phyloP scores from a whole-genome alignment of 768 basidiomycete genomes.

The Lactarius vividus region DNA sequence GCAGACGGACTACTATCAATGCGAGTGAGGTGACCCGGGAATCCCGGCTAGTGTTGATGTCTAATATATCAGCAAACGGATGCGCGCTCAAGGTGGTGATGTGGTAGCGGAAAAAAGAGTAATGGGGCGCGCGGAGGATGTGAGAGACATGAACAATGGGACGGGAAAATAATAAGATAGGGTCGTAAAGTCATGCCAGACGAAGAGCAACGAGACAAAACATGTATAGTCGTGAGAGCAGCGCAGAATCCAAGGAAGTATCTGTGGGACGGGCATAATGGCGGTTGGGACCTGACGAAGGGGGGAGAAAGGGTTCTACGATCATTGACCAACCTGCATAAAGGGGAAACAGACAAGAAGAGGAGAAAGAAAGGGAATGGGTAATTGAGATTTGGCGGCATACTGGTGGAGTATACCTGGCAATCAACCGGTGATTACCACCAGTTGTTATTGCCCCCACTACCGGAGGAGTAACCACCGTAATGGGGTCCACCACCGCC shows the following conservation, averaged over 20 bases:
- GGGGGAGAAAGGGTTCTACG: conserved; percentile 3
- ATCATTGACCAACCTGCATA: conserved; percentile 4
- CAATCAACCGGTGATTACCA: conserved; percentile 42
- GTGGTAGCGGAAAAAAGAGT: conserved; percentile 27
- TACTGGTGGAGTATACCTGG: not conserved
- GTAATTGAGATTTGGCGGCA: conserved; percentile 1
- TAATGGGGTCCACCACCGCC: conserved; percentile 31
- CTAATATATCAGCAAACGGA: conserved; percentile 29
- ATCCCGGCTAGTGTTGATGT: conserved; percentile 31
- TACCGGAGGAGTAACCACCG: conserved; percentile 31
- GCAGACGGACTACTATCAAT: conserved; percentile 36
- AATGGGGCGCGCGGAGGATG: conserved; percentile 35
- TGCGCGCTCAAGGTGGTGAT: conserved; percentile 31
- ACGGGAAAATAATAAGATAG: conserved; percentile 29
- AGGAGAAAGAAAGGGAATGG: conserved; percentile 10
- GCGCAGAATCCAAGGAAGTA: conserved; percentile 46
- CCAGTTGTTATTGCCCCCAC: conserved; percentile 40
- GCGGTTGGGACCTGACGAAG: conserved; percentile 4
- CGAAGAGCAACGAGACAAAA: conserved; percentile 55
- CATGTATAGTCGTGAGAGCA: conserved; percentile 55
- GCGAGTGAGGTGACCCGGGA: conserved; percentile 24
- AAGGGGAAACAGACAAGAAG: conserved; percentile 16
- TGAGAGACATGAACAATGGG: conserved; percentile 39
- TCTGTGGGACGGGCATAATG: conserved; percentile 18
- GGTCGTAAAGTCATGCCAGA: conserved; percentile 35